These are phyloP conservation scores for Xylaria sp. DNA, from an alignment of 2,329 filamentous ascomycete genomes.

Conservation along the genomic window DNA sequence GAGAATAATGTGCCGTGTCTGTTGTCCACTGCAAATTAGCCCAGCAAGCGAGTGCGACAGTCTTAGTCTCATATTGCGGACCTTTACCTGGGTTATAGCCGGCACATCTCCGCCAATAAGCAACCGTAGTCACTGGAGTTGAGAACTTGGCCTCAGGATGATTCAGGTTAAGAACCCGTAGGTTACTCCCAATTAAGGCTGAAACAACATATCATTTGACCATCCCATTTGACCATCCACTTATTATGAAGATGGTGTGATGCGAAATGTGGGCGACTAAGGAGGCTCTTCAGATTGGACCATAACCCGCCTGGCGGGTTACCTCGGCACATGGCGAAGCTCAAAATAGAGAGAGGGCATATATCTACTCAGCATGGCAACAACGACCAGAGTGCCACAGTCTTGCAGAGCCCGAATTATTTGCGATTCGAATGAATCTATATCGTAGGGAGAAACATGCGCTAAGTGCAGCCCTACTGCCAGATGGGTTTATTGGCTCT, in stretches of 20 bases:
- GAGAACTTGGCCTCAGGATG: not conserved
- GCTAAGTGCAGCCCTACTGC: conserved; percentile 18
- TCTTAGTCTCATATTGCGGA: not conserved
- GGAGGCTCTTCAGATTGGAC: not conserved
- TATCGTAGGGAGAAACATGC: not conserved
- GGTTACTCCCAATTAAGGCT: not conserved
- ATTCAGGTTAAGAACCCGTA: not conserved
- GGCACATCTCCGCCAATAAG: not conserved
- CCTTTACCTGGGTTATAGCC: not conserved
- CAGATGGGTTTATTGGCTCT: too few relatives aligned
- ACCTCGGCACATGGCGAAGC: not conserved
- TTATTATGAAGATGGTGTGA: not conserved
- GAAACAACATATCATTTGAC: not conserved
- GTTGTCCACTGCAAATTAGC: not conserved
- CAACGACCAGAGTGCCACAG: not conserved
- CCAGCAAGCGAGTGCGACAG: not conserved
- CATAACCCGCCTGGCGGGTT: not conserved
- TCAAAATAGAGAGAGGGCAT: not conserved
- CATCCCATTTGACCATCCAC: not conserved
- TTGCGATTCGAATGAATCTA: not conserved
- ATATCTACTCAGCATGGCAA: not conserved
- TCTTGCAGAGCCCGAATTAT: conserved; percentile 11
- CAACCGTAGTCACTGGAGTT: not conserved
- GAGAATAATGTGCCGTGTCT: not conserved
- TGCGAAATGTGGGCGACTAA: not conserved